Evolutionary conservation across 257 asterid species (phyloP).

Genomic region (Lithospermum erythrorhizon): DNA sequence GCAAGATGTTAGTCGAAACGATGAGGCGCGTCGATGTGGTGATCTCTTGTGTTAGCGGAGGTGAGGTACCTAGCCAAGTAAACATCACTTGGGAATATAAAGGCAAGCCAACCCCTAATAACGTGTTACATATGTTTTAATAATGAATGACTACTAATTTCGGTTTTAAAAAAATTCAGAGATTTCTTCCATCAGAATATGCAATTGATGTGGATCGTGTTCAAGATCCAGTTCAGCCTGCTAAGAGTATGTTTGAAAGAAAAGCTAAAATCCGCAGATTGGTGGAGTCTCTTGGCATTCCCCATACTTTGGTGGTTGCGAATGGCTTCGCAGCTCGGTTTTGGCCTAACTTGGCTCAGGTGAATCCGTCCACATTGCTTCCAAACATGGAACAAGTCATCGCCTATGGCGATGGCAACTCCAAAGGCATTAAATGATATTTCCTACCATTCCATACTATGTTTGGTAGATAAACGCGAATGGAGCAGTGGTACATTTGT

Average conservation of each 20-base stretch:
- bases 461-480: too few relatives aligned
- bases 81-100: constrained; percentile 20
- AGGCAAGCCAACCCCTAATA: constrained; percentile 9
- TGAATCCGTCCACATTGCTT: not conserved
- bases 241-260: not conserved
- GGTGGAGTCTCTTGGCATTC: constrained; percentile 16
- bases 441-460: not conserved
- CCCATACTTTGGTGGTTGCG: constrained; percentile 5
- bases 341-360: constrained; percentile 3
- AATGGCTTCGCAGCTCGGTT: constrained; percentile 10
- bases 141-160: not conserved
- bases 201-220: constrained; percentile 13
- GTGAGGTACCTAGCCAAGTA: constrained; percentile 11
- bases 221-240: constrained; percentile 12
- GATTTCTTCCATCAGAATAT: constrained; percentile 22
- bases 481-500: too few relatives aligned
- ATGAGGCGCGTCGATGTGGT: constrained; percentile 4
- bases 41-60: constrained; percentile 16
- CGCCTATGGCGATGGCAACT: constrained; percentile 19
- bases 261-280: constrained; percentile 12
- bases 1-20: not conserved
- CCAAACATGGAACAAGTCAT: constrained; percentile 17
- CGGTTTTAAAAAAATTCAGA: constrained; percentile 1
- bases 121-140: too few relatives aligned
- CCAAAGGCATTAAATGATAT: constrained; percentile 3